Evolutionary conservation across 148 eudicot species (phyloP), one percentile per base, ranked within the genome.

Genomic region (Nepenthes gracilis): DNA sequence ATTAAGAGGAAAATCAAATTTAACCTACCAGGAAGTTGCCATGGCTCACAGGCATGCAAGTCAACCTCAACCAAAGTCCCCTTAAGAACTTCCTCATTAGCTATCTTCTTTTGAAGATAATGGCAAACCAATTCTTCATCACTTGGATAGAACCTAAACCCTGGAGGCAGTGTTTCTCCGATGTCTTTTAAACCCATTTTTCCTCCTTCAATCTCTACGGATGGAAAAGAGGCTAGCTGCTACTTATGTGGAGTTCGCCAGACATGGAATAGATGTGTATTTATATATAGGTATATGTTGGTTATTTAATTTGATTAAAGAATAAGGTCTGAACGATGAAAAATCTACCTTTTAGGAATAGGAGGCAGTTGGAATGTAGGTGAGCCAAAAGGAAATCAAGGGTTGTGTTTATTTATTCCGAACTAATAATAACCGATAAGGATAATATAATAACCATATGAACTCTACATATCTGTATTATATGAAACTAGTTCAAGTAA

Each of bases 51-150:
- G 23, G 70, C 67, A 72, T 92, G 98, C 67, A 92, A 81, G 43
- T 92, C 98, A 59, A 92, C 79, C 14, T 92, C 98, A 32, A 92
- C 78, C 66, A 92, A 71, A 78, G 91, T 88, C 6, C 81, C 86
- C 64, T 77, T 86, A 5, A 72, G 66, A 70, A 82, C 69, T 53
- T 88, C 78, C 69, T 86, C 84, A 58, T 88, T 86, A 5, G 77
- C 66, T 58, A 88, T 75, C 70, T 92, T 92, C 36, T 88, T 92
- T 69, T 52, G 66, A 51, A 92, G 87, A 62, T 88, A 92, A 76
- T 92, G 98, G 60, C 96, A 85, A 0, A 92, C 91, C 68, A 92
- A 64, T 59, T 92, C 98, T 58, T 88, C 96, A 69, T 92, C 98
- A 74, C 87, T 92, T 9, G 98, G 98, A 49, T 79, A 82, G 47